phyloP scores from a whole-genome alignment of 2,329 filamentous ascomycete genomes.

The Colletotrichum filicis region DNA sequence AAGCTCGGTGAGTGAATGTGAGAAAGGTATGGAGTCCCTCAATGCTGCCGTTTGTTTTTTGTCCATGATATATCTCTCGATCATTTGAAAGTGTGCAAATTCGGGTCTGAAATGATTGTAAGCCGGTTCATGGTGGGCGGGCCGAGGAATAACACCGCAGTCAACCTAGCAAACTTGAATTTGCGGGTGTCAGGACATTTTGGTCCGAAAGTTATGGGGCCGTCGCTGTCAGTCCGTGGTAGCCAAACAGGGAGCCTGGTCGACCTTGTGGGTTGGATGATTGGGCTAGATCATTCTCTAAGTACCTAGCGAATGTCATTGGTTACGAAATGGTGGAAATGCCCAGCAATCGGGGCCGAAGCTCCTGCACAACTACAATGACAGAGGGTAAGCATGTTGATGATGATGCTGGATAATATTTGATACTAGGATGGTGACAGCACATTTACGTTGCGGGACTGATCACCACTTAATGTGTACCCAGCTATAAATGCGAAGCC shows the following conservation, averaged over 20 bases:
- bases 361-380: background rate
- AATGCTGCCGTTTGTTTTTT: background rate
- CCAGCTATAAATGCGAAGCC: background rate
- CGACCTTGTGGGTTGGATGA: conserved; percentile 29
- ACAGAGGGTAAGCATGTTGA: background rate
- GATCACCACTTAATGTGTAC: background rate
- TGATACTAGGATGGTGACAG: conserved; percentile 15
- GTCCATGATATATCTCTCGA: background rate
- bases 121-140: conserved; percentile 7
- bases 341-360: conserved; percentile 1
- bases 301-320: background rate
- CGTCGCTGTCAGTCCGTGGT: conserved; percentile 23
- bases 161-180: background rate
- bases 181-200: conserved; percentile 24
- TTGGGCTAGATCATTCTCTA: conserved; percentile 29
- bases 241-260: conserved; percentile 13
- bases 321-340: conserved; percentile 3
- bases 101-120: background rate
- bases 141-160: background rate
- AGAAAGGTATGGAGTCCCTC: too few relatives aligned
- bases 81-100: background rate
- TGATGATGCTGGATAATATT: background rate
- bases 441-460: conserved; percentile 14
- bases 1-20: too few relatives aligned
- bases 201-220: conserved; percentile 30